These are phyloP conservation scores for Trametes sanguinea DNA, from an alignment of 768 basidiomycete species.

Conservation along the genomic window DNA sequence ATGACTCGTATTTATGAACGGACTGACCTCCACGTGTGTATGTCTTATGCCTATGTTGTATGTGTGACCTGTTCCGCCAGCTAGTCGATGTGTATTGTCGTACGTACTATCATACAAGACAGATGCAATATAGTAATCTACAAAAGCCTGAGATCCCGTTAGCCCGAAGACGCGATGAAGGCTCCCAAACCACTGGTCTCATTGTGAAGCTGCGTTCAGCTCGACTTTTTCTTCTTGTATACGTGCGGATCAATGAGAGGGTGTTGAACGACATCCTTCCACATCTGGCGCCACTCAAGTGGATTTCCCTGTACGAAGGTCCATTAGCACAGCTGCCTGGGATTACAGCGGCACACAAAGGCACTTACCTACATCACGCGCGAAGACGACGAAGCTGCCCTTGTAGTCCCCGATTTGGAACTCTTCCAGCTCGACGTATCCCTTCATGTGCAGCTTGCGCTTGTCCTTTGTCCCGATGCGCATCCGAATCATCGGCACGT, in stretches of 20 bases:
- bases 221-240: constrained; percentile 28
- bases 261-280: constrained; percentile 62
- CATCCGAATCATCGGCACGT: constrained; percentile 31
- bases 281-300: constrained; percentile 75
- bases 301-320: constrained; percentile 61
- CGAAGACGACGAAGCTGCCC: constrained; percentile 72
- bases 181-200: not conserved
- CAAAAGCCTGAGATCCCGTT: not conserved
- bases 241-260: constrained; percentile 61
- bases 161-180: not conserved
- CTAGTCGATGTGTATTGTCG: not conserved
- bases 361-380: constrained; percentile 63
- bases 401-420: constrained; percentile 50
- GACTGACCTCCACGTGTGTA: not conserved
- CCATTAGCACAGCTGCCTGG: not conserved
- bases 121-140: not conserved
- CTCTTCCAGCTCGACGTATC: constrained; percentile 71
- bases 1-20: too few species aligned
- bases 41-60: not conserved
- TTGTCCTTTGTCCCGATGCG: constrained; percentile 72
- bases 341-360: not conserved
- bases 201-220: not conserved
- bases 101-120: constrained; percentile 9
- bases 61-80: not conserved
- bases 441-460: constrained; percentile 66